Base-by-base conservation (phyloP, 2,329 filamentous ascomycete genomes). In the Aspergillus pseudotamarii region DNA sequence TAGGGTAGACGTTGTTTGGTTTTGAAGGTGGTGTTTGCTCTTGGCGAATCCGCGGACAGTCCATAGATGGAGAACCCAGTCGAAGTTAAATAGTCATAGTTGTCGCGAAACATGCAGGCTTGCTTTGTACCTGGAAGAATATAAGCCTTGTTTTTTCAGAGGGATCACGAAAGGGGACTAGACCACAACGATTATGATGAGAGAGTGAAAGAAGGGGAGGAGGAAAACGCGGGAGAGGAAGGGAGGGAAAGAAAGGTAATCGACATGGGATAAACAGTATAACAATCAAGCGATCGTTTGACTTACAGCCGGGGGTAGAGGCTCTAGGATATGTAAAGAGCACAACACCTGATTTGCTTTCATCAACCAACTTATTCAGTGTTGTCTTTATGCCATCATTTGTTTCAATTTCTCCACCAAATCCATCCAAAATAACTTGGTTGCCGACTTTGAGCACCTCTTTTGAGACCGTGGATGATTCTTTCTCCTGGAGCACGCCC, bases 241-340 rank as follows among this genome's bases (percentile, higher is more conserved):
- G 34, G 5, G 4, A 36, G 34, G 5, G 4, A 46, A 23, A 46
- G 43, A 23, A 23, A 46, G 2, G 6, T 6, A 48, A n/a, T 43
- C 57, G 36, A 21, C 30, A 45, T 55, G 23, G 50, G 57, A 53
- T 26, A 50, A 50, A 34, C 10, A 48, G 54, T 12, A 57, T 55
- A 16, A 50, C 14, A 50, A 50, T 58, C 45, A n/a, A 54, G 30
- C 59, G 41, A 41, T 53, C 9, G 38, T 50, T 50, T 21, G n/a
- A 78, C 92, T 87, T 88, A 97, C 94, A 98, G 66, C 94, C 94
- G 43, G 93, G 92, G 26, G 95, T 99, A 32, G 91, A 95, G 14
- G 95, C 95, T 81, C 91, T 96, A 63, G 95, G 95, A 76, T 98
- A 98, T 36, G 94, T 97, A 79, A 99, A 97, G 34, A 98, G 82